Evolutionary conservation across 176 grass and related monocot species (phyloP), one percentile per base, ranked within the genome.

Genomic region (Alloteropsis semialata): DNA sequence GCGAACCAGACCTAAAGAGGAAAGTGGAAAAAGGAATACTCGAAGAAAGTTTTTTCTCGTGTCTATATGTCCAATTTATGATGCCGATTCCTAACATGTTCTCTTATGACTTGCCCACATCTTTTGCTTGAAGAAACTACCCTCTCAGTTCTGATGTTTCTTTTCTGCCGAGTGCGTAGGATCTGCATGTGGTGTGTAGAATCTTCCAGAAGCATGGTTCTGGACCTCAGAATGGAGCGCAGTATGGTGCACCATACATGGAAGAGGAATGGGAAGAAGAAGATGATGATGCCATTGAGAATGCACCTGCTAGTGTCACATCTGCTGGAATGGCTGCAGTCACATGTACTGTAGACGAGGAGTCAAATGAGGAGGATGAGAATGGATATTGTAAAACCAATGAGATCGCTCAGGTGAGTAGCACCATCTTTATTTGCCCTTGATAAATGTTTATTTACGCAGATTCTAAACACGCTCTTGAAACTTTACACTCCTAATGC

Each of bases 221-320:
- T 5, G 92, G 96, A 33, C 96, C 92, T 1, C 90, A 93, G 79
- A 98, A 98, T 41, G 96, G 96, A 65, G 96, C 96, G 15, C 96
- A 98, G 28, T 98, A 98, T 19, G 96, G 96, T 56, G 96, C 96
- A 21, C 91, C 96, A 15, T 98, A 90, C 82, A 63, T 91, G 83
- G 96, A 98, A 85, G 96, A 93, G 80, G 96, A 98, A 83, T 98
- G 96, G 96, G 92, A 98, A 44, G 81, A 98, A 58, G 89, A 93
- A 53, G 82, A 74, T 29, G 88, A 74, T 29, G 88, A 84, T 84
- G 87, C 28, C 10, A 55, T 89, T 71, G 81, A 89, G 56, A 82
- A 78, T 45, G 63, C 57, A 73, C 77, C 82, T 85, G 79, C 81
- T 33, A 79, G 18, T 56, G 77, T 37, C 8, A 0, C 56, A 25